Evolutionary conservation across 805 yeast genomes (phyloP).

Genomic region (Lachancea cidri): DNA sequence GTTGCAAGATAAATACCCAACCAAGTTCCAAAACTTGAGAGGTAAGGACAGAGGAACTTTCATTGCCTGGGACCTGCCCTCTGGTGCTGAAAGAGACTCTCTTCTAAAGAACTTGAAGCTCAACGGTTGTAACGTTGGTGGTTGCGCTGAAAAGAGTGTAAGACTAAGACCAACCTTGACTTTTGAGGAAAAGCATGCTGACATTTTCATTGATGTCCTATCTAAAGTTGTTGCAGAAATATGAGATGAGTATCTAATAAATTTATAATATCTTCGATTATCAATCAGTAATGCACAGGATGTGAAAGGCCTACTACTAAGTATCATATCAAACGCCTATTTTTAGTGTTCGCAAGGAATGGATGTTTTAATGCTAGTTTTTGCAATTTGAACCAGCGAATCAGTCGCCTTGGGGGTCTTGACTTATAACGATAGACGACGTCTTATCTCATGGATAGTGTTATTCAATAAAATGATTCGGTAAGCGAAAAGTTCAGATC

Average conservation of each 20-base stretch:
- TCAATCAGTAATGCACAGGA: neutral
- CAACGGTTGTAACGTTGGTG: slow-evolving; percentile 62
- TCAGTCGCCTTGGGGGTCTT: too few species aligned
- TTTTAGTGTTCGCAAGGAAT: too few species aligned
- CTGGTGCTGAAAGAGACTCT: slow-evolving; percentile 40
- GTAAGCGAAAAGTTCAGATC: too few species aligned
- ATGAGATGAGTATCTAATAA: slow-evolving; percentile 1
- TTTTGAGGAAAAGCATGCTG: slow-evolving; percentile 58
- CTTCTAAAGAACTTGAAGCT: slow-evolving; percentile 42
- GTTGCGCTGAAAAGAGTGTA: slow-evolving; percentile 54
- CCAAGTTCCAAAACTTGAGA: slow-evolving; percentile 45
- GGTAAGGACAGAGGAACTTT: slow-evolving; percentile 62
- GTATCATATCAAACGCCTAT: too few species aligned
- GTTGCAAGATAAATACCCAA: slow-evolving; percentile 38
- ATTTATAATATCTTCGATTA: neutral
- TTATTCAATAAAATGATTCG: too few species aligned
- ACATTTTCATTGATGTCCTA: slow-evolving; percentile 44
- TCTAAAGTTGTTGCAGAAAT: slow-evolving; percentile 30
- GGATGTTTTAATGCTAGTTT: too few species aligned
- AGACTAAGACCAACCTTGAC: slow-evolving; percentile 64
- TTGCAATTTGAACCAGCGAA: too few species aligned
- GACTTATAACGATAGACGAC: too few species aligned
- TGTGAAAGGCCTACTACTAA: neutral
- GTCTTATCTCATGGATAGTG: too few species aligned
- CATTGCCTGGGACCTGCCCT: slow-evolving; percentile 57